Conservation (phyloP, 768 basidiomycete genomes). For the Boletus huronensis region DNA sequence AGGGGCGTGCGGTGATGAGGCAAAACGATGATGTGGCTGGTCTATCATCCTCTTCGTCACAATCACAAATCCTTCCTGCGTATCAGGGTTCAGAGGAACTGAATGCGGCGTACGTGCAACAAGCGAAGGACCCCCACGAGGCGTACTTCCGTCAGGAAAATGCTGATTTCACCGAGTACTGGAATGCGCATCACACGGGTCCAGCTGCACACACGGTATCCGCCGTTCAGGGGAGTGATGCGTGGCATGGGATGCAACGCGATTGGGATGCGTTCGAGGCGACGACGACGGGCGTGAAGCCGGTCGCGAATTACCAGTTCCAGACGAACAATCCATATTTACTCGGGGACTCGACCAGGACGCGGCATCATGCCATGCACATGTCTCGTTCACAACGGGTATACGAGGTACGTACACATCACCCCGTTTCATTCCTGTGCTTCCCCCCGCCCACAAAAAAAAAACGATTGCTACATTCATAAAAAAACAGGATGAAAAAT, state of each 20-base stretch:
- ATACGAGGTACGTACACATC: conserved; percentile 39
- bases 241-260: conserved; percentile 66
- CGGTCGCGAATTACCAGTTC: conserved; percentile 62
- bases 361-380: conserved; percentile 45
- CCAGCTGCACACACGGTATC: conserved; percentile 8
- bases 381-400: conserved; percentile 25
- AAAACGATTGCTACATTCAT: conserved; percentile 1
- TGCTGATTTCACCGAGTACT: conserved; percentile 59
- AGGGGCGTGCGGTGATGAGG: conserved; percentile 47
- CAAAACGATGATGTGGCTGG: neutral
- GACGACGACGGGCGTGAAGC: conserved; percentile 59
- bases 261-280: conserved; percentile 86
- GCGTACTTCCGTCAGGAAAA: conserved; percentile 73
- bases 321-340: conserved; percentile 78
- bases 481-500: neutral
- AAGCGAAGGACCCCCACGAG: conserved; percentile 47
- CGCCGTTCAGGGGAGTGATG: conserved; percentile 26
- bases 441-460: no score
- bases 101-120: conserved; percentile 17
- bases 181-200: conserved; percentile 43
- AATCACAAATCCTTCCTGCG: conserved; percentile 3
- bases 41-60: conserved; percentile 8
- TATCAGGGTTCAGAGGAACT: conserved; percentile 21
- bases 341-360: conserved; percentile 50
- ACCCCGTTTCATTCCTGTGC: conserved; percentile 10